A percentile compares a stretch with the other conserved stretches of the same genome.
These are phyloP conservation scores for Carpinus viminea DNA, from an alignment of 306 rosid genomes.

Conservation along the genomic window DNA sequence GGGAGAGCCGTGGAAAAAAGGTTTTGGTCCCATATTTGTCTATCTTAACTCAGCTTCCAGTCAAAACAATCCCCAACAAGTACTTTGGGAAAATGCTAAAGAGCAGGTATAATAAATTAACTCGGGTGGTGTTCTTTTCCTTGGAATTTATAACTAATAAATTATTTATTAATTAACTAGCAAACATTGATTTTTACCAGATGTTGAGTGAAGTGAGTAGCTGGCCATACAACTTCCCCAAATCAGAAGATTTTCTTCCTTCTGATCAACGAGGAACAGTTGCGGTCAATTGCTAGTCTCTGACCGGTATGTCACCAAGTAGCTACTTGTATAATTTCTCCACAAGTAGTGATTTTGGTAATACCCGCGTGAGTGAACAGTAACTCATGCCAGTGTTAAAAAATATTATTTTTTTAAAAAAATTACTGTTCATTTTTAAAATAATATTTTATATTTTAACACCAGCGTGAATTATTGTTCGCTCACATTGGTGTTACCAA, in stretches of 20 bases:
- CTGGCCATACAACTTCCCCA: slow-evolving; percentile 79
- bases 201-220: slow-evolving; percentile 42
- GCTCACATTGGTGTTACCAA: too few species aligned
- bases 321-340: too few species aligned
- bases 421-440: too few species aligned
- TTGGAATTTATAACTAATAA: not conserved
- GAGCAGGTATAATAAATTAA: slow-evolving; percentile 40
- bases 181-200: slow-evolving; percentile 28
- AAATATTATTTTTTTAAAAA: too few species aligned
- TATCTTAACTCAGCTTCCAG: slow-evolving; percentile 57
- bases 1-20: slow-evolving; percentile 73
- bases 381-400: too few species aligned
- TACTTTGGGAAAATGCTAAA: slow-evolving; percentile 72
- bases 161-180: not conserved
- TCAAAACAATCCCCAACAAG: not conserved
- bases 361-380: too few species aligned
- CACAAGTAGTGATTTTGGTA: too few species aligned
- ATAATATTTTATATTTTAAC: too few species aligned
- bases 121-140: too few species aligned
- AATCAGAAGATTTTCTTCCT: slow-evolving; percentile 50
- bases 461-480: too few species aligned
- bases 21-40: slow-evolving; percentile 65
- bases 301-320: slow-evolving; percentile 45
- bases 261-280: slow-evolving; percentile 58
- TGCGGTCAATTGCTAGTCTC: slow-evolving; percentile 39